Evolutionary conservation across 352 stramenopile genomes (phyloP).

Genomic region (Globisporangium abappressorium): DNA sequence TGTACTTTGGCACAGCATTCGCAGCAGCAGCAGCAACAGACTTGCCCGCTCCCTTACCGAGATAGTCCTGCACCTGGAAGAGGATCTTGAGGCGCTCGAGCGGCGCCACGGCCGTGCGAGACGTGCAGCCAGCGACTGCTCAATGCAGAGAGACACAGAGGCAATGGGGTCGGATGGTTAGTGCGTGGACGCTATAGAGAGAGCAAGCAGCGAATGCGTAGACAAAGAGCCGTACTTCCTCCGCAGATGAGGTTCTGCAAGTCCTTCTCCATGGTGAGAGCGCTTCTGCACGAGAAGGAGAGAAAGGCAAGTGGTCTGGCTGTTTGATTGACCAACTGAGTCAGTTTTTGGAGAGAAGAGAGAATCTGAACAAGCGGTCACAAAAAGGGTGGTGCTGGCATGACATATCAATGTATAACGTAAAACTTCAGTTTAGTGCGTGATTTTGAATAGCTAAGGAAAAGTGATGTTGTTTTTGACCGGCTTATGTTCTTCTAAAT

Average conservation of each 20-base stretch:
- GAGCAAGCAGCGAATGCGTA: background rate
- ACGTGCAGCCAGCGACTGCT: constrained; percentile 64
- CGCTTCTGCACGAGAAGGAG: background rate
- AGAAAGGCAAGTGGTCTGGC: background rate
- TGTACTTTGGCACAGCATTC: constrained; percentile 37
- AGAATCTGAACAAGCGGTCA: too few relatives aligned
- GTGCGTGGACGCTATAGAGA: background rate
- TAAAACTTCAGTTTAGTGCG: too few relatives aligned
- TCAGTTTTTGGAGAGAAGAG: too few relatives aligned
- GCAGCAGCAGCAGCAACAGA: constrained; percentile 6
- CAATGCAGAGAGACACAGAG: background rate
- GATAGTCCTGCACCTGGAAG: constrained; percentile 72
- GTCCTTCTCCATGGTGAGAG: constrained; percentile 33
- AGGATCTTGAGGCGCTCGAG: constrained; percentile 82
- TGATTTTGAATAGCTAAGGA: too few relatives aligned
- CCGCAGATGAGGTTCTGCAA: constrained; percentile 70
- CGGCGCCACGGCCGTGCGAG: constrained; percentile 63
- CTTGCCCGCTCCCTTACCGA: constrained; percentile 26
- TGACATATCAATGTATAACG: too few relatives aligned
- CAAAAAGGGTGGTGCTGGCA: too few relatives aligned
- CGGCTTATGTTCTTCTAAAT: too few relatives aligned
- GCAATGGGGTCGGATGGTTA: background rate
- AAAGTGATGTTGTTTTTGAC: too few relatives aligned
- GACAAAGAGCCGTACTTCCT: constrained; percentile 44
- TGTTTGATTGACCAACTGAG: background rate